Percentiles rank a stretch among this genome's conserved stretches.
These are phyloP conservation scores for Pseudocercospora pini-densiflorae DNA, from an alignment of 2,329 filamentous ascomycete species.

Conservation along the genomic window DNA sequence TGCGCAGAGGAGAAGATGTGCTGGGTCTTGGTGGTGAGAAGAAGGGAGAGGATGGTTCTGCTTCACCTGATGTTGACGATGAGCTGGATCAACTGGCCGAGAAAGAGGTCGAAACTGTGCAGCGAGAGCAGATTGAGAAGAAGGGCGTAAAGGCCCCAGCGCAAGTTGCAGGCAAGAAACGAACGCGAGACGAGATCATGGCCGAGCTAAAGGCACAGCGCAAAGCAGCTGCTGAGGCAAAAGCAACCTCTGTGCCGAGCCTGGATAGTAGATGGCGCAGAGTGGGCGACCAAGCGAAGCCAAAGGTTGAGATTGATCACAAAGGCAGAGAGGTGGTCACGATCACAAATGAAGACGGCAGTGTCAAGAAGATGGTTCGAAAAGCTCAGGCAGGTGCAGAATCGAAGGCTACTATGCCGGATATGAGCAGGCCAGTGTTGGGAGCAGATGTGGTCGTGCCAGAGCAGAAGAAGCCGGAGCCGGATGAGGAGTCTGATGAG, in stretches of 20 bases:
- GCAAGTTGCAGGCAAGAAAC: conserved; percentile 53
- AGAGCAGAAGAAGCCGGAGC: conserved; percentile 11
- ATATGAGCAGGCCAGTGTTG: conserved; percentile 37
- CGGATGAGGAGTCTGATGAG: conserved; percentile 50
- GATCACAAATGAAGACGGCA: conserved; percentile 63
- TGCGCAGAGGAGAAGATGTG: conserved; percentile 67
- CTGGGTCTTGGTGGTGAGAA: conserved; percentile 43
- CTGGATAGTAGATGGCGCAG: conserved; percentile 43
- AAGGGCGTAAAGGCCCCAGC: conserved; percentile 52
- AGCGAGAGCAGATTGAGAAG: conserved; percentile 63
- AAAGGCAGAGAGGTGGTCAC: conserved; percentile 62
- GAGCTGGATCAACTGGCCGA: conserved; percentile 59
- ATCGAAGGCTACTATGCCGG: conserved; percentile 26
- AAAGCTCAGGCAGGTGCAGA: conserved; percentile 49
- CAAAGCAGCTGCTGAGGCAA: conserved; percentile 49
- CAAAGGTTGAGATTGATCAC: conserved; percentile 61
- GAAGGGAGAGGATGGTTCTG: conserved; percentile 35
- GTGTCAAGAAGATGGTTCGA: conserved; percentile 64
- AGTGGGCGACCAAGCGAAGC: conserved; percentile 55
- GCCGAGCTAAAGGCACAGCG: conserved; percentile 62
- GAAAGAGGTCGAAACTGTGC: conserved; percentile 71
- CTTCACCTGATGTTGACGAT: conserved; percentile 44
- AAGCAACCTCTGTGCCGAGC: conserved; percentile 51
- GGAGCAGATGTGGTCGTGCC: conserved; percentile 40
- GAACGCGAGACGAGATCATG: conserved; percentile 63